A percentile compares a stretch with the other conserved stretches of the same genome.
Conservation (phyloP, 305 asterid genomes). For the Fraxinus sp. region DNA sequence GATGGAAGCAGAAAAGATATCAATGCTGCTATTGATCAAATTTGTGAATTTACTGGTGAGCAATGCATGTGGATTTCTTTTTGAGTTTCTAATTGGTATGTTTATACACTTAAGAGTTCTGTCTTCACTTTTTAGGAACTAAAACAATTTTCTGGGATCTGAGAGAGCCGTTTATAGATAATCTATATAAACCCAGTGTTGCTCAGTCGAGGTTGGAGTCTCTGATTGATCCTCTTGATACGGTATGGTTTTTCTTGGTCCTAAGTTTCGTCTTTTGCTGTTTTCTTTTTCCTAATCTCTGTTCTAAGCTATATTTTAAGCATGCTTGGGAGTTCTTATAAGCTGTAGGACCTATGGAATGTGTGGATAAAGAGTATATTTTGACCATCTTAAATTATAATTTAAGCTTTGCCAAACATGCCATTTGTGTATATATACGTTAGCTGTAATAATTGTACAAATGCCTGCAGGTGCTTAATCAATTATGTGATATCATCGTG, state of each 20-base stretch:
- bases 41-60: constrained; percentile 90
- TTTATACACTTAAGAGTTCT: constrained; percentile 19
- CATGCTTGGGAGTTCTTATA: not conserved
- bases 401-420: not conserved
- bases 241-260: constrained; percentile 42
- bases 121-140: constrained; percentile 51
- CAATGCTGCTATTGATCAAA: constrained; percentile 76
- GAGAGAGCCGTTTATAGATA: constrained; percentile 82
- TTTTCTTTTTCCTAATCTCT: not conserved
- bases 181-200: constrained; percentile 82
- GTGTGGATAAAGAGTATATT: not conserved
- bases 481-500: constrained; percentile 82
- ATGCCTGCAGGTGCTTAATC: constrained; percentile 75
- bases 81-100: constrained; percentile 21
- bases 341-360: not conserved
- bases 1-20: constrained; percentile 96
- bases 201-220: constrained; percentile 76
- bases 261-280: not conserved
- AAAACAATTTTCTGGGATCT: constrained; percentile 93
- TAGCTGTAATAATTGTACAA: not conserved
- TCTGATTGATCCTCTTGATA: constrained; percentile 81
- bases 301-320: not conserved
- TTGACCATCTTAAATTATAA: not conserved
- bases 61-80: constrained; percentile 13
- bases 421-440: not conserved